phyloP scores from a whole-genome alignment of 805 yeast genomes.

The Tetrapisispora fleetii region DNA sequence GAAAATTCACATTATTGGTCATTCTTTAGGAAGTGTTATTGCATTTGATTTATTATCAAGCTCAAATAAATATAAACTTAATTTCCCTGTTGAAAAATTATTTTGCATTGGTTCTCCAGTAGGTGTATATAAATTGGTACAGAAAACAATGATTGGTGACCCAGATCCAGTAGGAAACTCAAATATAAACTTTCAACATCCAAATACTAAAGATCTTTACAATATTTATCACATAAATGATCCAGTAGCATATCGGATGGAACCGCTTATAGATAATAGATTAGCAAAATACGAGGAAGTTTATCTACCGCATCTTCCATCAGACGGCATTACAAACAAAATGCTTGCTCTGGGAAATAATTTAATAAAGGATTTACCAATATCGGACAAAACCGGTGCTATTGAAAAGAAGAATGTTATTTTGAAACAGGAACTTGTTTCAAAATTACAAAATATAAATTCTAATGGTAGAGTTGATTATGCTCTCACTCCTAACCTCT shows the following conservation, averaged over 20 bases:
- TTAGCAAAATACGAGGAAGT: constrained; percentile 20
- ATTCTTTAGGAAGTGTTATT: constrained; percentile 84
- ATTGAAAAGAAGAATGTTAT: constrained; percentile 13
- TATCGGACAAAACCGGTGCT: not conserved
- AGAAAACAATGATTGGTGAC: constrained; percentile 44
- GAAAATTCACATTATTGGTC: constrained; percentile 75
- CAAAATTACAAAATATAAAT: constrained; percentile 43
- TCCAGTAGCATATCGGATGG: constrained; percentile 83
- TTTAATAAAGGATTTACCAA: constrained; percentile 14
- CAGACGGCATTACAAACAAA: constrained; percentile 19
- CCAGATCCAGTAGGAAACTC: constrained; percentile 26
- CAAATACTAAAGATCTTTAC: constrained; percentile 58
- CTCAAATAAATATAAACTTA: constrained; percentile 39
- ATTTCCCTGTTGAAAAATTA: constrained; percentile 63
- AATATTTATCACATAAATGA: constrained; percentile 87
- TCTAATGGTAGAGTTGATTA: constrained; percentile 75
- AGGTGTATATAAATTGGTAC: constrained; percentile 73
- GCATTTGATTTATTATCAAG: constrained; percentile 60
- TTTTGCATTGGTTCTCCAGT: constrained; percentile 87
- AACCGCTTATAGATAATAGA: constrained; percentile 52
- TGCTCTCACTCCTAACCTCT: constrained; percentile 62
- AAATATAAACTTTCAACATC: constrained; percentile 27
- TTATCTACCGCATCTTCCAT: constrained; percentile 16
- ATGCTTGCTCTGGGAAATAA: constrained; percentile 21
- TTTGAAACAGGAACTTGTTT: constrained; percentile 23